Conservation (phyloP, 768 basidiomycete genomes). For the Neoboletus subvelutipes region DNA sequence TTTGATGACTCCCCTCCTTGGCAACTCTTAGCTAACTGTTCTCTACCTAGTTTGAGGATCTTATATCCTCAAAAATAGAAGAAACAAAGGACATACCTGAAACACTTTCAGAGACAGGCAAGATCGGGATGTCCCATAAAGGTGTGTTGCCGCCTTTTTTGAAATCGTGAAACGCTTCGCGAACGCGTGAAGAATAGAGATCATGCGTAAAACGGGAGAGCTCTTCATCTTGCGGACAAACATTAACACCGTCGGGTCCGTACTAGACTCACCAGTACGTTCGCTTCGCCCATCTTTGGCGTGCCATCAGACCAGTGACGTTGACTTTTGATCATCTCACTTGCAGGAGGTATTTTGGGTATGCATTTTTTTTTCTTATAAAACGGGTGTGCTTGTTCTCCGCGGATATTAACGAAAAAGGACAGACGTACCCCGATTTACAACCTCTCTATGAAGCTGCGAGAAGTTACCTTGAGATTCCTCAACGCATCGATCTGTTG, state of each 20-base stretch:
- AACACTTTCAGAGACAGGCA: slow-evolving; percentile 89
- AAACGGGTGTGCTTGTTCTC: slow-evolving; percentile 4
- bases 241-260: slow-evolving; percentile 93
- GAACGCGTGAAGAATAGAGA: slow-evolving; percentile 51
- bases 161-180: slow-evolving; percentile 7
- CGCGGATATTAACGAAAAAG: slow-evolving; percentile 18
- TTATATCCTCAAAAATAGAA: slow-evolving; percentile 91
- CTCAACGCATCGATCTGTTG: slow-evolving; percentile 87
- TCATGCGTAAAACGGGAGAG: slow-evolving; percentile 97
- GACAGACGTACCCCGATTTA: slow-evolving; percentile 87
- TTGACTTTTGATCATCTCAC: background rate
- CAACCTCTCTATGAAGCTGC: slow-evolving; percentile 95
- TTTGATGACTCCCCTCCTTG: slow-evolving; percentile 9
- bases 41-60: slow-evolving; percentile 72
- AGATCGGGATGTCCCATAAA: slow-evolving; percentile 88
- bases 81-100: slow-evolving; percentile 97
- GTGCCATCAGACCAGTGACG: background rate
- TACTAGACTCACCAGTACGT: slow-evolving; percentile 91
- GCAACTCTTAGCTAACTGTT: background rate
- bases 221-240: slow-evolving; percentile 91
- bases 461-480: slow-evolving; percentile 91
- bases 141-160: slow-evolving; percentile 38
- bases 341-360: slow-evolving; percentile 93
- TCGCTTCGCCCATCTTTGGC: background rate
- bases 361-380: slow-evolving; percentile 30